Evolutionary conservation across 2,329 filamentous ascomycete genomes (phyloP), one percentile per base, ranked within the genome.

Genomic region (Botryotinia convoluta): DNA sequence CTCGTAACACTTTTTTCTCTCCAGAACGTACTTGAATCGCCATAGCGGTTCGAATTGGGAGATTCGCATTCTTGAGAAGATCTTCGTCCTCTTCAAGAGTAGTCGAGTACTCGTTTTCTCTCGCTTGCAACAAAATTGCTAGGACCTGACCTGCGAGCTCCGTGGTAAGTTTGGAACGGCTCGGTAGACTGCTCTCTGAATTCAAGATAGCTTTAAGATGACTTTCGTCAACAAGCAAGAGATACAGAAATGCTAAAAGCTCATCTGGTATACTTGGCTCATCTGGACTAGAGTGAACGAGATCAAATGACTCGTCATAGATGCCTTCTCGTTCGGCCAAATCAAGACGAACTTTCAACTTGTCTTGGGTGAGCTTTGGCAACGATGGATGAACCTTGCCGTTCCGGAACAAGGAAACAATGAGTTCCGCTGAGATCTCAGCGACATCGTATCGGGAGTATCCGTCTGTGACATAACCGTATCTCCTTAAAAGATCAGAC

Each of bases 391-490:
- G 42, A 29, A 73, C 51, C 37, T 72, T 70, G 26, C 51, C 72
- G 18, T 72, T 73, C 16, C 73, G 64, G 26, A 80, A 76, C 12
- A 73, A 37, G 14, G 74, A 73, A 54, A 83, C 79, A 51, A 92
- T 83, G 22, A 86, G 78, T 1, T 85, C 82, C 67, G 87, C 83
- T 6, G 88, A 83, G 12, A 93, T 81, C 79, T 93, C 91, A 5
- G 88, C 87, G 4, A 93, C 90, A 77, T 93, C 91, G 80, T 89
- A 91, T 68, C 85, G 82, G 10, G 87, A 83, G 78, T 93, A 92
- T 75, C 89, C 89, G 48, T 88, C 84, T 0, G 90, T 91, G 64
- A 91, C 85, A 78, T 92, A 92, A 26, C 91, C 91, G 79, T 93
- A 92, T 62, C 91, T 84, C 35, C 91, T 84, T 29, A 93, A 84